phyloP scores from a whole-genome alignment of 2,329 filamentous ascomycete species.

The Penicillium sp. region DNA sequence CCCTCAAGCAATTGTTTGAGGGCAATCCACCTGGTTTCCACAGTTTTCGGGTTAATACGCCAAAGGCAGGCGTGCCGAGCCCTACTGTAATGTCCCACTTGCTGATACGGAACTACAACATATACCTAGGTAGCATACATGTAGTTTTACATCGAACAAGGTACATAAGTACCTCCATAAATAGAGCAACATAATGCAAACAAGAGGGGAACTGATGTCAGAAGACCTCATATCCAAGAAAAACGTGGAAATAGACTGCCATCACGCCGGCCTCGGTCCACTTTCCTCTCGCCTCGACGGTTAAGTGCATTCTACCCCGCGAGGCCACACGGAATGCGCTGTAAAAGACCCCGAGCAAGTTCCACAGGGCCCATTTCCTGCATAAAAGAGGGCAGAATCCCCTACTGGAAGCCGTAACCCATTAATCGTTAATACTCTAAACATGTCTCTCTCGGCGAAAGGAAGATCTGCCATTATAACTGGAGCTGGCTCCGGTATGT shows the following conservation, averaged over 20 bases:
- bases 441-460: constrained; percentile 43
- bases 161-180: not conserved
- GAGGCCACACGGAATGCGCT: constrained; percentile 11
- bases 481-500: constrained; percentile 54
- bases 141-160: not conserved
- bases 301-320: constrained; percentile 12
- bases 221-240: not conserved
- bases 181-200: not conserved
- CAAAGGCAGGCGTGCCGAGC: constrained; percentile 7
- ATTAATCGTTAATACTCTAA: not conserved
- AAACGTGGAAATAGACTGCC: not conserved
- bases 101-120: not conserved
- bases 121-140: not conserved
- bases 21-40: not conserved
- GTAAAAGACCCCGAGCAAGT: constrained; percentile 13
- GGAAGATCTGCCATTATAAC: constrained; percentile 56
- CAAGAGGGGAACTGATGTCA: not conserved
- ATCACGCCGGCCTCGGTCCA: constrained; percentile 16
- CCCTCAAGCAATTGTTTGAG: not conserved
- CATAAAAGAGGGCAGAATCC: constrained; percentile 12
- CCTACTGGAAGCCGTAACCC: not conserved
- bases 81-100: not conserved
- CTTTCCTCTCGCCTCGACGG: constrained; percentile 8
- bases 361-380: constrained; percentile 16
- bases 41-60: not conserved